These are phyloP conservation scores for Elongisporangium anandrum DNA, from an alignment of 352 stramenopile genomes.

Conservation along the genomic window DNA sequence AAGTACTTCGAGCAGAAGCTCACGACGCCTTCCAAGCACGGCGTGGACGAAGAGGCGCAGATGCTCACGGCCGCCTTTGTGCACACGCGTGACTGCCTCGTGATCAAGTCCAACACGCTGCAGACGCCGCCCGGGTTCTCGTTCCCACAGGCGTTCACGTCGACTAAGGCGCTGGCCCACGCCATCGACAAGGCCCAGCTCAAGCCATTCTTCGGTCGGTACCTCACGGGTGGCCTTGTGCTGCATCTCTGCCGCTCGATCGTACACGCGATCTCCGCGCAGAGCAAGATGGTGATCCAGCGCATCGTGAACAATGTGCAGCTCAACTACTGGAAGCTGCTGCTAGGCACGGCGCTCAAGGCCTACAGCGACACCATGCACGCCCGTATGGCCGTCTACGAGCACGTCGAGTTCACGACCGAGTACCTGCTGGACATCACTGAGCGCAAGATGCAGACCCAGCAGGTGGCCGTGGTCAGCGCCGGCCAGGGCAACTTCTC, in stretches of 20 bases:
- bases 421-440: conserved; percentile 72
- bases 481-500: conserved; percentile 60
- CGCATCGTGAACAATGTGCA: conserved; percentile 58
- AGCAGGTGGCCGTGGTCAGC: conserved; percentile 48
- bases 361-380: conserved; percentile 62
- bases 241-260: conserved; percentile 50
- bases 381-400: conserved; percentile 53
- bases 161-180: conserved; percentile 51
- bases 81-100: conserved; percentile 43
- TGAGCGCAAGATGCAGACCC: conserved; percentile 54
- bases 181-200: conserved; percentile 34
- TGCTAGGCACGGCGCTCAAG: conserved; percentile 46
- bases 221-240: conserved; percentile 47
- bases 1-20: conserved; percentile 74
- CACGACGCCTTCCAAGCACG: conserved; percentile 23
- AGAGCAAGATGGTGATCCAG: conserved; percentile 44
- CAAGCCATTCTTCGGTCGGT: conserved; percentile 67
- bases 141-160: conserved; percentile 38
- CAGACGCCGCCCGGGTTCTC: conserved; percentile 18
- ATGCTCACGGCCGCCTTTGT: conserved; percentile 39
- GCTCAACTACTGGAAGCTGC: conserved; percentile 54
- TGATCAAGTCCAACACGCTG: conserved; percentile 57
- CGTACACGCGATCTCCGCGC: conserved; percentile 26
- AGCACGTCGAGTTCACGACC: conserved; percentile 44
- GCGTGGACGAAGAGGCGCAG: conserved; percentile 41